Conservation (phyloP, 2,329 filamentous ascomycete species). For the Fusarium pseudoanthophilum region DNA sequence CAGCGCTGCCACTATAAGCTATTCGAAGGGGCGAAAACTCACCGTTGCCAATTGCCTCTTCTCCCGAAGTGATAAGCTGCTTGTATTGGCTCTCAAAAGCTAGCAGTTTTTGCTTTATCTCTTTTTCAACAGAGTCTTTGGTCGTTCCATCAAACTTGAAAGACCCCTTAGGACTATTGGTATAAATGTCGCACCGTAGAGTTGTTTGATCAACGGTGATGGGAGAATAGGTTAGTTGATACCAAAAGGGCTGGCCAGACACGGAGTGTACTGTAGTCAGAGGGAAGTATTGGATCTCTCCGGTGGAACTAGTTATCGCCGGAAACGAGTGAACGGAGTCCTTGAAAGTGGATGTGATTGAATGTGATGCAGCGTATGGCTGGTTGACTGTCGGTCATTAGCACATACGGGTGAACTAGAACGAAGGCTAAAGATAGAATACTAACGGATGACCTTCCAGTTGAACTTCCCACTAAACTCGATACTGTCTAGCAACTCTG, state of each 20-base stretch:
- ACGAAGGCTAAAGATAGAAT: fast-evolving
- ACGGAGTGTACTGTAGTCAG: neutral
- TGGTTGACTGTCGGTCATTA: neutral
- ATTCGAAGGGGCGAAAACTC: fast-evolving
- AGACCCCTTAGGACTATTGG: fast-evolving
- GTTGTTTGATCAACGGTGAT: neutral
- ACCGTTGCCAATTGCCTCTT: fast-evolving
- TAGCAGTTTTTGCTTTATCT: neutral
- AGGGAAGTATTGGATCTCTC: neutral
- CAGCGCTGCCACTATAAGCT: fast-evolving
- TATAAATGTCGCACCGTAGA: neutral
- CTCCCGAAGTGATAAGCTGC: neutral
- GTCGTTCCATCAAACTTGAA: no score
- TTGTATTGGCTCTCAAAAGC: neutral
- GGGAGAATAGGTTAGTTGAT: neutral
- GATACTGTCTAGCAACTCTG: neutral
- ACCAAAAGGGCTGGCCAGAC: neutral
- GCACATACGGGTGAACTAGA: fast-evolving
- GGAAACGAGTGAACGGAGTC: fast-evolving
- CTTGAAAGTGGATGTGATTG: fast-evolving
- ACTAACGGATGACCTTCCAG: neutral
- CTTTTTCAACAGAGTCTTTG: neutral
- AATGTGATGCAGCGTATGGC: no score
- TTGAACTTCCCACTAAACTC: neutral
- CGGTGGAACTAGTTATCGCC: neutral